These are phyloP conservation scores for Fraxinus xanthoxyloides DNA, from an alignment of 305 asterid species.

Conservation along the genomic window DNA sequence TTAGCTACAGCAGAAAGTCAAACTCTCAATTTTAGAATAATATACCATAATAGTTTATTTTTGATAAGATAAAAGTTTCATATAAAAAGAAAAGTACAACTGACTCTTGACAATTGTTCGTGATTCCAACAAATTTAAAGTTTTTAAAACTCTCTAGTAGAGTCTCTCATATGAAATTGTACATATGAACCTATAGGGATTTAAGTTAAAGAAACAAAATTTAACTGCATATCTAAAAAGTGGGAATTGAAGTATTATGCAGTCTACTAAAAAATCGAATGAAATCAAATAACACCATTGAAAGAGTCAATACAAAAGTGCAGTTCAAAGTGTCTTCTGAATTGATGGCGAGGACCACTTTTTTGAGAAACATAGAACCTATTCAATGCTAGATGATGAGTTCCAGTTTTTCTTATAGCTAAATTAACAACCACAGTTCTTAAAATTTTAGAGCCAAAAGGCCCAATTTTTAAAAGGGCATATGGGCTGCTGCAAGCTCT, in stretches of 20 bases:
- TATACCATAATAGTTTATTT: neutral
- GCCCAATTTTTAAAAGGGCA: neutral
- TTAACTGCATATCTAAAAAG: neutral
- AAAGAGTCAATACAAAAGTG: neutral
- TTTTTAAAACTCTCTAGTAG: neutral
- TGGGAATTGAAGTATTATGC: neutral
- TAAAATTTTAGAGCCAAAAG: neutral
- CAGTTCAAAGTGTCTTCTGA: neutral
- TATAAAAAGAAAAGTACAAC: neutral
- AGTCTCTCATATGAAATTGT: neutral
- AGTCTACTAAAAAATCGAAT: neutral
- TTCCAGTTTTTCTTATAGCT: neutral
- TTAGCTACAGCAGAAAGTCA: neutral
- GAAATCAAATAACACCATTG: neutral
- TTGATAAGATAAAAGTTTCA: neutral
- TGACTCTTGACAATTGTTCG: neutral
- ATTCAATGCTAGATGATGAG: neutral
- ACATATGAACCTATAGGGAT: neutral
- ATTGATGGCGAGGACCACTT: neutral
- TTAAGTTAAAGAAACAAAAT: neutral
- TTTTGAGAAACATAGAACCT: neutral
- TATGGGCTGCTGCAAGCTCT: constrained; percentile 10
- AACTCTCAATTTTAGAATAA: neutral
- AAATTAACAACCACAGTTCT: neutral
- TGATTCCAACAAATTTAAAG: neutral